Base-by-base conservation (phyloP, 2,329 filamentous ascomycete species). In the Ramularia endophylla region DNA sequence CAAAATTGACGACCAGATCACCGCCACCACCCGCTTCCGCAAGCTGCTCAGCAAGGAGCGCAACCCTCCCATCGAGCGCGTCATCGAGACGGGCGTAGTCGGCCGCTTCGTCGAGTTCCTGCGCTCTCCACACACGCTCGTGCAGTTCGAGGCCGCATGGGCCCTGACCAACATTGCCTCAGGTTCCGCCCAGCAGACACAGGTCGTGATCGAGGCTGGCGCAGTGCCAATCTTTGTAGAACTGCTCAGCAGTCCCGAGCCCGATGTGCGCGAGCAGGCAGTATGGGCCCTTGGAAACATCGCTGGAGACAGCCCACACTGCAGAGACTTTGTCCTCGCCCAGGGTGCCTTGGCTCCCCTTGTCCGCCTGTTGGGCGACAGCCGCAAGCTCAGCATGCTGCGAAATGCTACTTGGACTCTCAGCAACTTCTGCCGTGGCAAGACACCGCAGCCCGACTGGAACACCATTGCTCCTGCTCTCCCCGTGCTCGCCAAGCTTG, bases 381-480 rank as follows among this genome's bases (percentile, higher is more conserved):
- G 92, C 73, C 88, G 92, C 61, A 98, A 98, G 77, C 75, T 98
- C 44, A 97, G 89, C 77, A 98, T 98, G 92, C 82, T 98, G 38
- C 80, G 92, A 56, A 98, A 98, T 65, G 92, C 92, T 27, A 98
- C 92, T 17, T 98, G 92, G 92, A 98, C 92, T 32, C 74, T 98
- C 43, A 97, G 92, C 78, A 98, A 98, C 76, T 98, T 98, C 73
- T 98, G 92, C 74, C 87, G 92, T 75, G 92, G 92, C 70, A 98
- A 98, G 80, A 95, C 90, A 7, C 92, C 92, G 38, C 92, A 98
- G 72, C 92, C 92, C 34, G 92, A 98, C 65, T 98, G 92, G 92
- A 80, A 81, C 62, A 95, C 87, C 27, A 98, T 98, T 64, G 78
- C 88, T 39, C 92, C 92, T 27, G 92, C 92, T 32, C 82, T 98